A percentile compares a stretch with the other conserved stretches of the same genome.
Evolutionary conservation across 2,329 filamentous ascomycete genomes (phyloP).

Genomic region (Venturia aucupariae): DNA sequence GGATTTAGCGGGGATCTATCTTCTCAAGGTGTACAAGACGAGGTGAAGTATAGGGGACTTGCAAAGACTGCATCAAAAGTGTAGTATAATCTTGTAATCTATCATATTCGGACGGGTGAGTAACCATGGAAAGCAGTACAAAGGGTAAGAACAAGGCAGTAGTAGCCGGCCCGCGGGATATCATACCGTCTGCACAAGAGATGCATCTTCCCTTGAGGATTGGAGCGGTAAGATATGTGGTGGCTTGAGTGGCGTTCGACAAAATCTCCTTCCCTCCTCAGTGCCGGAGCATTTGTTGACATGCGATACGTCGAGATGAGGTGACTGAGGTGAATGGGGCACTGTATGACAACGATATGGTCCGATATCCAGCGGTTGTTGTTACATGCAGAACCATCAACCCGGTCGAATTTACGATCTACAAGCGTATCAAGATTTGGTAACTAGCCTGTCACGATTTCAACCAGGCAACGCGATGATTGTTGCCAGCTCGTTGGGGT

Average conservation of each 20-base stretch:
- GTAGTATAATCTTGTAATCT: not conserved
- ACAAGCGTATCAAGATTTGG: not conserved
- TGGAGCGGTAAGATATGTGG: not conserved
- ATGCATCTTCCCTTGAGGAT: constrained; percentile 3
- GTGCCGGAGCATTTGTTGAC: not conserved
- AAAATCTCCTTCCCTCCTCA: not conserved
- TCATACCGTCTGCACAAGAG: not conserved
- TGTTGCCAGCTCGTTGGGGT: not conserved
- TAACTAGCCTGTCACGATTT: constrained; percentile 24
- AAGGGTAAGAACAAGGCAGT: not conserved
- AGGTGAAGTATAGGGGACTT: not conserved
- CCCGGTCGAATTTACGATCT: not conserved
- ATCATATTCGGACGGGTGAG: not conserved
- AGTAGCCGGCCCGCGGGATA: not conserved
- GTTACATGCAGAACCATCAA: not conserved
- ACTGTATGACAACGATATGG: not conserved
- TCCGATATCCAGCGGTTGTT: not conserved
- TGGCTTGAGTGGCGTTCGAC: not conserved
- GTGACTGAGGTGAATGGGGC: not conserved
- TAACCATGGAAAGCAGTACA: not conserved
- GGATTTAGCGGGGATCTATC: not conserved
- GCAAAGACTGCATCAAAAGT: not conserved
- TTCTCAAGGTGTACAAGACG: not conserved
- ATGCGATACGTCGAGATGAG: not conserved
- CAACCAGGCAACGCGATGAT: not conserved